Conservation (phyloP, 805 yeast genomes). For the Schwanniomyces pseudopolymorphus region DNA sequence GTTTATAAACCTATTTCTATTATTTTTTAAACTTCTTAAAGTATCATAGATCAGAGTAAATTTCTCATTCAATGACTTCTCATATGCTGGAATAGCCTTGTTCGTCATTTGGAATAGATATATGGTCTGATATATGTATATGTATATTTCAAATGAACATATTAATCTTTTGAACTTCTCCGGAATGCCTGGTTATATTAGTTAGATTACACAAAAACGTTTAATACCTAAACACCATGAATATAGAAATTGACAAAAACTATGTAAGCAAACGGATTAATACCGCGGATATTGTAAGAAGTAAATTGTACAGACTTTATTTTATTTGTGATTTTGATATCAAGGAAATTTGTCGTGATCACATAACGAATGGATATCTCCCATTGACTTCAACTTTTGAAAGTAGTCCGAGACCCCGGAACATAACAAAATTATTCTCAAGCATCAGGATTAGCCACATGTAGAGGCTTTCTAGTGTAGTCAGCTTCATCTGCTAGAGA, state of each 20-base stretch:
- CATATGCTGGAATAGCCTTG: slow-evolving; percentile 32
- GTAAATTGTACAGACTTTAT: not conserved
- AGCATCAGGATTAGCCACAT: slow-evolving; percentile 84
- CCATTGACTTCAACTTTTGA: not conserved
- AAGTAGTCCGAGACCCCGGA: not conserved
- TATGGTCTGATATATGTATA: not conserved
- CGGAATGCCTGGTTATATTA: not conserved
- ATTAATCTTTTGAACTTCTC: not conserved
- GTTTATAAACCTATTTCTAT: slow-evolving; percentile 62
- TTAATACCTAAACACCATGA: slow-evolving; percentile 2
- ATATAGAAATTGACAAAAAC: not conserved
- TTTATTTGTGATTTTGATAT: not conserved
- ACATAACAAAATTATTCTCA: not conserved
- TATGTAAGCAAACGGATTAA: not conserved
- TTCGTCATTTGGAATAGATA: slow-evolving; percentile 5
- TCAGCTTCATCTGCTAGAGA: slow-evolving; percentile 85
- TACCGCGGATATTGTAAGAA: not conserved
- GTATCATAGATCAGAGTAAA: slow-evolving; percentile 26
- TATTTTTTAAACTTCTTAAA: slow-evolving; percentile 49
- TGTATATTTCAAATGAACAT: not conserved
- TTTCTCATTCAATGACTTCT: slow-evolving; percentile 30
- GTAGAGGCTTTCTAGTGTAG: slow-evolving; percentile 65
- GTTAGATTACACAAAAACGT: not conserved
- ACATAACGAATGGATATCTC: slow-evolving; percentile 1
- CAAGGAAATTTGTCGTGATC: not conserved